Percentiles rank a stretch among this genome's conserved stretches.
These are phyloP conservation scores for Boletus coccyginus DNA, from an alignment of 768 basidiomycete species.

Conservation along the genomic window DNA sequence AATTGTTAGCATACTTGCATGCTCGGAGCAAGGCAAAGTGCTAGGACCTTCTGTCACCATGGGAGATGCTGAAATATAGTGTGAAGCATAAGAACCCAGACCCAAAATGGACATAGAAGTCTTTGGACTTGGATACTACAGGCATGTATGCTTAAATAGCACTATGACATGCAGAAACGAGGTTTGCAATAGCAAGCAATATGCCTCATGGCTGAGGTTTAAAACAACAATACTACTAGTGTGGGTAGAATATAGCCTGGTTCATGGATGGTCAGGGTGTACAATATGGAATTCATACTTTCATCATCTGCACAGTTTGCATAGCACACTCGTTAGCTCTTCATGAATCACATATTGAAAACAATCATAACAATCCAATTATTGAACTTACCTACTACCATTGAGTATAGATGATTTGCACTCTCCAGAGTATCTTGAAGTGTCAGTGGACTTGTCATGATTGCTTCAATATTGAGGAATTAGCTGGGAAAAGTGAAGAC, in stretches of 20 bases:
- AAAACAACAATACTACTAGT: not conserved
- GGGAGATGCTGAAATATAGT: not conserved
- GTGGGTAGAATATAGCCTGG: constrained; percentile 1
- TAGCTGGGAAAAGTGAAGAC: not conserved
- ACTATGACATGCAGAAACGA: not conserved
- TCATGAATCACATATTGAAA: not conserved
- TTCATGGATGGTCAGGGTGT: constrained; percentile 1
- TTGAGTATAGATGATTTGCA: not conserved
- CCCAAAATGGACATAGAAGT: not conserved
- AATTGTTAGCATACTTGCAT: not conserved
- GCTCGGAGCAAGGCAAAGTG: not conserved
- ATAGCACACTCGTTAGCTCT: not conserved
- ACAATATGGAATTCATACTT: not conserved
- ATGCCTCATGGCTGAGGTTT: not conserved
- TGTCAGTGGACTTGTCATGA: too few relatives aligned
- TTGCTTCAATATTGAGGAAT: not conserved
- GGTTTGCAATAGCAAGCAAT: not conserved
- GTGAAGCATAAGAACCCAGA: not conserved
- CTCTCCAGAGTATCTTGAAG: not conserved
- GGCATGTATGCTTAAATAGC: constrained; percentile 6
- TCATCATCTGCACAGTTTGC: constrained; percentile 4
- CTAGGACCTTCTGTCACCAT: not conserved
- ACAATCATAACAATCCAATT: too few relatives aligned
- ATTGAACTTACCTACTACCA: not conserved
- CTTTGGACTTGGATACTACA: not conserved